Evolutionary conservation across 495 filamentous ascomycete genomes (phyloP).

Genomic region (Daldinia childiae): DNA sequence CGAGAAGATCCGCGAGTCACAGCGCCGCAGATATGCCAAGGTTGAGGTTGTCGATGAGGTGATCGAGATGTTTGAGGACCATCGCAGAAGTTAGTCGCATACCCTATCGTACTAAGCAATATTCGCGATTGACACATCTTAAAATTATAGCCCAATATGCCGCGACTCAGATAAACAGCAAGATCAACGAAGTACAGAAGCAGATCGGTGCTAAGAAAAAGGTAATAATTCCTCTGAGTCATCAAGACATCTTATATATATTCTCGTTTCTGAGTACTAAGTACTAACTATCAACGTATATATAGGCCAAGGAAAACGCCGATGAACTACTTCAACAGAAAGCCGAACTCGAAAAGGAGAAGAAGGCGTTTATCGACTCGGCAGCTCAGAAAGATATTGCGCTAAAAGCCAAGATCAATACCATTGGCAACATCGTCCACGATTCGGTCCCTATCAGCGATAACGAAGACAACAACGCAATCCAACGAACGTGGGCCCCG

Average conservation of each 20-base stretch:
- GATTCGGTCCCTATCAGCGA: slow-evolving; percentile 89
- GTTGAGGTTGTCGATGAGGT: slow-evolving; percentile 90
- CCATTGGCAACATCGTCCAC: slow-evolving; percentile 94
- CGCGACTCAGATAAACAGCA: slow-evolving; percentile 78
- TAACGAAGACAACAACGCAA: slow-evolving; percentile 87
- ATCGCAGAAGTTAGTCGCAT: slow-evolving; percentile 72
- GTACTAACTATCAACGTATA: slow-evolving; percentile 8
- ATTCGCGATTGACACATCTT: not conserved
- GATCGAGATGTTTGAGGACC: slow-evolving; percentile 86
- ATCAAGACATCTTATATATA: slow-evolving; percentile 11
- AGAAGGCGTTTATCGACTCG: slow-evolving; percentile 76
- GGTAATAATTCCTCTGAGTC: slow-evolving; percentile 56
- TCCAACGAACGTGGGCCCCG: slow-evolving; percentile 82
- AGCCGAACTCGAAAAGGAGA: slow-evolving; percentile 76
- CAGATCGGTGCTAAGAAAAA: slow-evolving; percentile 94
- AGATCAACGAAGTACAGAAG: slow-evolving; percentile 89
- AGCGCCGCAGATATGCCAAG: slow-evolving; percentile 79
- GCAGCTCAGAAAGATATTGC: slow-evolving; percentile 77
- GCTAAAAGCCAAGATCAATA: slow-evolving; percentile 79
- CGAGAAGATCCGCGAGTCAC: slow-evolving; percentile 87
- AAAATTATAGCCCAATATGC: slow-evolving; percentile 73
- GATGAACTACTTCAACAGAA: slow-evolving; percentile 79
- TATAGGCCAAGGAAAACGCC: slow-evolving; percentile 84
- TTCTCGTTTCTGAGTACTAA: not conserved
- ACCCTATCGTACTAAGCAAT: not conserved